A percentile compares a stretch with the other conserved stretches of the same genome.
Evolutionary conservation across 176 grass and related monocot species (phyloP).

Genomic region (Oryza glumipatula): DNA sequence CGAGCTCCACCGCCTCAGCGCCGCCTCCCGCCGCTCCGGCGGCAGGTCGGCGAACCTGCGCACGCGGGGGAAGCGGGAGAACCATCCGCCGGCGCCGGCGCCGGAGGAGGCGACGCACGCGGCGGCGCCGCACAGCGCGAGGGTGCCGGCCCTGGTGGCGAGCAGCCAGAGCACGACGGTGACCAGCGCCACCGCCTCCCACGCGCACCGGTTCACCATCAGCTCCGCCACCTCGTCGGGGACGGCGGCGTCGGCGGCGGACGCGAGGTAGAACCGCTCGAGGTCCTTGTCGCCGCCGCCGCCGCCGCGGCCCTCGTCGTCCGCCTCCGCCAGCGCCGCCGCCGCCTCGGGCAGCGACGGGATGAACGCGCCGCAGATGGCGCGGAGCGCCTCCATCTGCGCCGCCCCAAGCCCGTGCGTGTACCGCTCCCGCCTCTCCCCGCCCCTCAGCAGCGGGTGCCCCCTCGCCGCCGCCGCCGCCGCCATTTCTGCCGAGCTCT

Average conservation of each 20-base stretch:
- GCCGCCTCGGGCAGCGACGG: constrained; percentile 49
- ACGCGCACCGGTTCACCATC: constrained; percentile 53
- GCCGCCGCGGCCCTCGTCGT: constrained; percentile 47
- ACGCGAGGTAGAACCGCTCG: constrained; percentile 74
- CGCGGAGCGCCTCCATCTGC: constrained; percentile 73
- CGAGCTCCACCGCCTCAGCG: constrained; percentile 65
- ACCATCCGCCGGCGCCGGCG: no score
- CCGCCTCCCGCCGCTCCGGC: constrained; percentile 54
- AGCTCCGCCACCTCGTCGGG: constrained; percentile 91
- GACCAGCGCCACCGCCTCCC: constrained; percentile 53
- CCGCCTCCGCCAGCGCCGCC: background rate
- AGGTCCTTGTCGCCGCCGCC: constrained; percentile 52
- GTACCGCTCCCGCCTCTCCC: constrained; percentile 53
- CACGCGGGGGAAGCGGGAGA: no score
- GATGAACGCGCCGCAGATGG: constrained; percentile 81
- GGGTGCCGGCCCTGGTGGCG: constrained; percentile 65
- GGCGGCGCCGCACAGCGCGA: constrained; percentile 60
- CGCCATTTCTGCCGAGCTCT: background rate
- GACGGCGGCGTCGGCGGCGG: constrained; percentile 59
- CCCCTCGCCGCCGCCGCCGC: constrained; percentile 17
- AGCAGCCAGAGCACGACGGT: constrained; percentile 74
- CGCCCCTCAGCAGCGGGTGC: constrained; percentile 63
- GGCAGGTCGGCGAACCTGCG: constrained; percentile 70
- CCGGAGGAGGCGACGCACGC: constrained; percentile 37
- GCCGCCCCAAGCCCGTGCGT: constrained; percentile 62